Evolutionary conservation across 2,329 filamentous ascomycete genomes (phyloP), one percentile per base, ranked within the genome.

Genomic region (Ophiocordyceps camponoti-floridani): DNA sequence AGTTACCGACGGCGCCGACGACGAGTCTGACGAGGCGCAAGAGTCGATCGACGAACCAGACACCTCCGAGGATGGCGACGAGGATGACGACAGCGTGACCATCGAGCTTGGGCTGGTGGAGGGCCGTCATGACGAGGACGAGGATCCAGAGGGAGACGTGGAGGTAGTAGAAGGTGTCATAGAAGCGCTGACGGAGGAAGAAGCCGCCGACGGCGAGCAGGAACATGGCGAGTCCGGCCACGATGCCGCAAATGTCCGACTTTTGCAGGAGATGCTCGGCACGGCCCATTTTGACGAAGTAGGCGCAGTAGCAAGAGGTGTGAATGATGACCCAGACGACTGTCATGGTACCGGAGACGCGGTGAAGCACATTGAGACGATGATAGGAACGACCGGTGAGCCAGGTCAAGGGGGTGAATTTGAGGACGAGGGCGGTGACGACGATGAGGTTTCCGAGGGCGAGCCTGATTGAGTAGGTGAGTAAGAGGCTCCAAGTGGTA

Each of bases 361-460:
- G 69, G 50, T 79, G 75, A 3, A 79, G 61, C 43, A 69, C 62
- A 51, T 76, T 77, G 44, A 79, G 65, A 18, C 70, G 65, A 47
- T 78, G 74, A 53, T 79, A 74, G 5, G 73, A 76, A 52, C 69
- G 72, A 2, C 65, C 59, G 1, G 69, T 69, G 11, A 79, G 49
- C 47, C 67, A 66, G 0, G 68, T 68, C 16, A 78, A 54, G 0
- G 73, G 75, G 0, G 73, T 77, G 52, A 77, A 76, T 51, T 76
- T 77, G 40, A 78, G 59, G 1, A 68, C 63, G 14, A 79, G 58
- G 43, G 77, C 69, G 12, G 75, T 60, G 12, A 74, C 62, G 14
- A 79, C 57, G 12, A 62, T 57, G 28, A 75, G 54, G 50, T 78
- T 78, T 11, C 48, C 53, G 14, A 65, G 50, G 1, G 59, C 54